Conservation (phyloP, 768 basidiomycete species). For the Boletus sensibilis region DNA sequence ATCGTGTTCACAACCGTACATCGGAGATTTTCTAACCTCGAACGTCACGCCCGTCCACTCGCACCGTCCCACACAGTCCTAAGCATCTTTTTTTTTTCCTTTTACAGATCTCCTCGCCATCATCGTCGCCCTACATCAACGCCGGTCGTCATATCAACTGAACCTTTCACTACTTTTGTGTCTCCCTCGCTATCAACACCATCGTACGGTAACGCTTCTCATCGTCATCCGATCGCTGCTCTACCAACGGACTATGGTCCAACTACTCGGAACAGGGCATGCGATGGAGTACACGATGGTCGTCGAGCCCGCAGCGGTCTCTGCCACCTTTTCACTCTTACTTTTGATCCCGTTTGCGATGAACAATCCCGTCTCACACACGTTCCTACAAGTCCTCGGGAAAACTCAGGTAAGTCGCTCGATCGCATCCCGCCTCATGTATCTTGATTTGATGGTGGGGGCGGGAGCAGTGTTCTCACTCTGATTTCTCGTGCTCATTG, state of each 20-base stretch:
- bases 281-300: conserved; percentile 23
- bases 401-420: conserved; percentile 31
- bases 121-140: conserved; percentile 26
- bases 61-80: conserved; percentile 11
- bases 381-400: conserved; percentile 35
- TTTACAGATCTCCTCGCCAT: conserved; percentile 24
- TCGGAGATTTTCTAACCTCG: too few relatives aligned
- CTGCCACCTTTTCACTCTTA: conserved; percentile 26
- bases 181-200: conserved; percentile 17
- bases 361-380: conserved; percentile 26
- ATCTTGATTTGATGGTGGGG: neutral
- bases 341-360: conserved; percentile 29
- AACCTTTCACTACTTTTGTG: conserved; percentile 26
- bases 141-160: conserved; percentile 19
- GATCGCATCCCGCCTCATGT: neutral
- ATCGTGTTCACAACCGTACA: too few relatives aligned
- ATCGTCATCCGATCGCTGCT: conserved; percentile 27
- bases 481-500: neutral
- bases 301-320: conserved; percentile 30
- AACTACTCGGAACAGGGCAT: conserved; percentile 23
- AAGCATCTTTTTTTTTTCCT: conserved; percentile 26
- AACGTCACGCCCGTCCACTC: neutral
- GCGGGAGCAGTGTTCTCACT: neutral
- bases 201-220: conserved; percentile 22
- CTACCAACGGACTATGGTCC: conserved; percentile 22